phyloP scores from a whole-genome alignment of 2,329 filamentous ascomycete genomes.

The Colletotrichum kahawae region DNA sequence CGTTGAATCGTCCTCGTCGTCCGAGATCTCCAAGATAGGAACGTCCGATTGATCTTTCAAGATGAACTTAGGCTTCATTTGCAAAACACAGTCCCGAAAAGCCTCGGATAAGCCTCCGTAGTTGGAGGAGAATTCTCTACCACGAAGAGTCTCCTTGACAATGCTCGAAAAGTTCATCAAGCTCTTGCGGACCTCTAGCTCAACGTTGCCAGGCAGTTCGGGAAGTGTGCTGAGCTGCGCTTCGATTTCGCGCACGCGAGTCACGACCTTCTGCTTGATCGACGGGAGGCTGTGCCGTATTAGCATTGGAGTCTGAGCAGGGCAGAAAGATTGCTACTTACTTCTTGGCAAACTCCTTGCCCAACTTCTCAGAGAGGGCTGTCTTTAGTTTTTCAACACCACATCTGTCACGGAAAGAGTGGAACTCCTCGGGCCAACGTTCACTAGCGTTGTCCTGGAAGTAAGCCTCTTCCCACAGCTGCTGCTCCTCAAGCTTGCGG shows the following conservation, averaged over 20 bases:
- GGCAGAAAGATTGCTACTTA: constrained; percentile 31
- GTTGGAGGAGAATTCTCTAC: constrained; percentile 47
- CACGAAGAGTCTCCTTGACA: constrained; percentile 59
- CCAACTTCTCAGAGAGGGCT: constrained; percentile 58
- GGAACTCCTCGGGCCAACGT: constrained; percentile 56
- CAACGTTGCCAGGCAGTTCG: constrained; percentile 70
- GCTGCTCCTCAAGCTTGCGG: constrained; percentile 57
- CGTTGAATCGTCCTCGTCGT: constrained; percentile 38
- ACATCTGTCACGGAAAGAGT: constrained; percentile 51
- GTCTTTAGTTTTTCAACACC: constrained; percentile 58
- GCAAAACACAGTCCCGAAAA: constrained; percentile 54
- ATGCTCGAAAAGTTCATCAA: constrained; percentile 61
- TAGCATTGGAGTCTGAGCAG: not conserved
- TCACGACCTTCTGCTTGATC: constrained; percentile 57
- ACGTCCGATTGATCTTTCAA: constrained; percentile 42
- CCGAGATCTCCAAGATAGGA: constrained; percentile 41
- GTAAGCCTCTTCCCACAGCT: constrained; percentile 56
- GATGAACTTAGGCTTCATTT: constrained; percentile 52
- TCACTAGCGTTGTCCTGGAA: constrained; percentile 46
- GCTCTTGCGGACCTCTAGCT: constrained; percentile 66
- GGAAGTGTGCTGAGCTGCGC: constrained; percentile 63
- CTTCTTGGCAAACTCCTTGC: constrained; percentile 59
- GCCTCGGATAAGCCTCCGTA: constrained; percentile 53
- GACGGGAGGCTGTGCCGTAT: constrained; percentile 47
- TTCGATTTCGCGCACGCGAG: constrained; percentile 56